Conservation (phyloP, 129 eudicot genomes). For the Smallanthus sonchifolius region DNA sequence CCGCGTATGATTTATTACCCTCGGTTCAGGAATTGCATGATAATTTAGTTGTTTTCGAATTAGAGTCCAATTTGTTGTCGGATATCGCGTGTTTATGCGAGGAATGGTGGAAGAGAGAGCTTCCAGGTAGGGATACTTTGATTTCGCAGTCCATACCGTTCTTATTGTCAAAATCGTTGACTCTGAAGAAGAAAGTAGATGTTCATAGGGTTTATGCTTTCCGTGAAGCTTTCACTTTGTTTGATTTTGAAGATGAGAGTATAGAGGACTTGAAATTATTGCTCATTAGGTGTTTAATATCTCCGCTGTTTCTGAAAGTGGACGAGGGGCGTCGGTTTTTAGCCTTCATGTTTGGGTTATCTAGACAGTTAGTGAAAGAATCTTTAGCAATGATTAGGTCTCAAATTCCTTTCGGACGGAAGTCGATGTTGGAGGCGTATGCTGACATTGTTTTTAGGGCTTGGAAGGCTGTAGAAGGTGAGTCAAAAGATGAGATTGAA, state of each 20-base stretch:
- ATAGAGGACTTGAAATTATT: conserved; percentile 84
- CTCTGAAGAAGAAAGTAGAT: conserved; percentile 84
- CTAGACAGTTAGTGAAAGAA: conserved; percentile 76
- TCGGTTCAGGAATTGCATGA: conserved; percentile 70
- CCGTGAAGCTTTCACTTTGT: conserved; percentile 69
- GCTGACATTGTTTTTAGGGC: conserved; percentile 86
- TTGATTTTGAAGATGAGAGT: conserved; percentile 98
- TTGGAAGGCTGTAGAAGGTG: conserved; percentile 71
- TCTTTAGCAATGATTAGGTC: conserved; percentile 73
- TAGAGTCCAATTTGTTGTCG: conserved; percentile 49
- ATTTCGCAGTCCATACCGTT: conserved; percentile 82
- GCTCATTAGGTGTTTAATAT: conserved; percentile 73
- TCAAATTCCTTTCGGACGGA: conserved; percentile 84
- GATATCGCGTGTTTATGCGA: conserved; percentile 82
- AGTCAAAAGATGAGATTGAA: conserved; percentile 64
- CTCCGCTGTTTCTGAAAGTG: conserved; percentile 78
- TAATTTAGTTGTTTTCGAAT: conserved; percentile 68
- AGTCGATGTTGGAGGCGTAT: conserved; percentile 89
- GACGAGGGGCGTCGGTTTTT: conserved; percentile 82
- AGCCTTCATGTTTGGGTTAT: conserved; percentile 65
- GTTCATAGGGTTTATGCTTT: conserved; percentile 68
- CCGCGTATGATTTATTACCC: conserved; percentile 51
- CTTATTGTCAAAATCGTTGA: conserved; percentile 70
- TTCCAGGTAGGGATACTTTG: conserved; percentile 58
- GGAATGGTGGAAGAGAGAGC: conserved; percentile 89